Base-by-base conservation (phyloP, 371 early-diverging fungal genomes). In the Rhizopus sp. region DNA sequence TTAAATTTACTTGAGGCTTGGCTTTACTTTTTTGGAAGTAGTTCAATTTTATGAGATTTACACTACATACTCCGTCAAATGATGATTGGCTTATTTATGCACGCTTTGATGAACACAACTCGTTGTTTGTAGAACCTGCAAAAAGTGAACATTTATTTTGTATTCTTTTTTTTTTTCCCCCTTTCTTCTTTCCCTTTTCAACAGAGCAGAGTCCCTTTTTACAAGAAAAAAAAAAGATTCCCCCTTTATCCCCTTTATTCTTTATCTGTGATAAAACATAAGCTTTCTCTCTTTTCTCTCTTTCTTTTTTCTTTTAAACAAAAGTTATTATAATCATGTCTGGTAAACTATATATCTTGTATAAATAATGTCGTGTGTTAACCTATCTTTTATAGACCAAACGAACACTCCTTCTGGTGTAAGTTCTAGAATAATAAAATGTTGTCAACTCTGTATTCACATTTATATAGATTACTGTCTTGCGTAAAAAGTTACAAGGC, bases 401-500 rank as follows among this genome's bases (percentile, higher is more conserved):
- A 63, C 50, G 5, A 68, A 61, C 44, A 63, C 63, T 45, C 57
- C 70, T 30, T 72, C 72, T 68, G 70, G 67, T 38, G 70, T 70
- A 66, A 58, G 66, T 40, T 16, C 23, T 50, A 13, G 3, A 31
- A 48, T 40, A 15, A 38, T 7, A 50, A 2, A 17, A 37, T 17
- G 12, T 68, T 42, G 38, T 45, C 34, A 49, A 15, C 41, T 31
- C 41, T 62, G 12, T 45, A 7, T 49, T 52, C 5, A 23, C 48
- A 51, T 58, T 9, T 32, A 40, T 10, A 29, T 59, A 66, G 76
- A 76, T 76, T 60, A 70, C 67, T 44, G 68, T 80, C 8, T 73
- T 86, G 16, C 82, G 83, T 62, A 90, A 89, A 81, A 86, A 93
- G 80, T 87, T 97, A 55, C 86, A 89, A 62, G 96, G 94, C 16